Evolutionary conservation across 1,139 yeast species (phyloP).

Genomic region (Komagataea norvegica): DNA sequence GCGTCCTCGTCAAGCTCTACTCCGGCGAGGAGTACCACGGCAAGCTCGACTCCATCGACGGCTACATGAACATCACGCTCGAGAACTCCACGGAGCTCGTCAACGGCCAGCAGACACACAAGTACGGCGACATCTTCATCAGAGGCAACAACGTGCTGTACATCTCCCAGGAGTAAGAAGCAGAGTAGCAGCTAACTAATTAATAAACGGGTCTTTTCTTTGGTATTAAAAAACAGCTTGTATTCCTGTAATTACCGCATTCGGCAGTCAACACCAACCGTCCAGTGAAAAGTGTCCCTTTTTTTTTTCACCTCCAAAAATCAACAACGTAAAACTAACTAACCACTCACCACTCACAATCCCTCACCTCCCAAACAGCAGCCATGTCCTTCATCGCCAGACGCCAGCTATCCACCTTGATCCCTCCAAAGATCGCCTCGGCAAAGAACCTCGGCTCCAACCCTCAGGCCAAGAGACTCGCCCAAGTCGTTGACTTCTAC

Average conservation of each 20-base stretch:
- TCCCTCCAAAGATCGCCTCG: constrained; percentile 98
- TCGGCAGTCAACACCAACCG: constrained; percentile 14
- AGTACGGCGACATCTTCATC: constrained; percentile 83
- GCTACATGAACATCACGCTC: constrained; percentile 92
- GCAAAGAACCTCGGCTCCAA: constrained; percentile 92
- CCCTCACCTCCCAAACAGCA: constrained; percentile 10
- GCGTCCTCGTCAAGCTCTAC: constrained; percentile 77
- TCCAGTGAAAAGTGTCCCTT: constrained; percentile 16
- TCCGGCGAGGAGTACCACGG: constrained; percentile 84
- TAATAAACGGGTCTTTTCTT: no score
- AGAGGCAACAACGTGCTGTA: constrained; percentile 82
- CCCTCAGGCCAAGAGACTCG: constrained; percentile 96
- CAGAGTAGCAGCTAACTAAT: no score
- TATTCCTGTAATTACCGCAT: constrained; percentile 17
- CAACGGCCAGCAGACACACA: constrained; percentile 50
- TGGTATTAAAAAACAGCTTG: no score
- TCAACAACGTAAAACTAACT: not conserved
- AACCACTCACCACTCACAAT: not conserved
- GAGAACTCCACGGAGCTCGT: constrained; percentile 69
- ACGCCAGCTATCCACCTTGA: constrained; percentile 92
- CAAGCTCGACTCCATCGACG: constrained; percentile 83
- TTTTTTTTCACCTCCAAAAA: not conserved
- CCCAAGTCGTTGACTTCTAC: constrained; percentile 92
- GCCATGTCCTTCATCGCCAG: constrained; percentile 87
- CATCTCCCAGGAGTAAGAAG: constrained; percentile 41